Evolutionary conservation across 371 early-diverging fungal genomes (phyloP).

Genomic region (Rhizomucor miehei): DNA sequence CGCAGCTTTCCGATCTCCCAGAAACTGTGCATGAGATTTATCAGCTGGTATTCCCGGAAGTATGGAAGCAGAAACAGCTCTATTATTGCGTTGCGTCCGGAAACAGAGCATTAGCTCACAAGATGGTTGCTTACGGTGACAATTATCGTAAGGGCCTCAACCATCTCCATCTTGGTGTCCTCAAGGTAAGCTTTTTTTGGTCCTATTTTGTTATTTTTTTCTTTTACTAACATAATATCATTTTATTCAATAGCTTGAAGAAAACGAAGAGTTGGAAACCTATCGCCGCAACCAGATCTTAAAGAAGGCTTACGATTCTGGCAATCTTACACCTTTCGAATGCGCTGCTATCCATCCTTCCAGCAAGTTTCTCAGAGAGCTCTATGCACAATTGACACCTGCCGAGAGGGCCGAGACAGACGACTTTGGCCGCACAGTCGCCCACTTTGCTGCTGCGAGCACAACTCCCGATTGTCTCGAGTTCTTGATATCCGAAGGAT

Average conservation of each 20-base stretch:
- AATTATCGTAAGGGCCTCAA: constrained; percentile 31
- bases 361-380: constrained; percentile 29
- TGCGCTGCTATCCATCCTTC: constrained; percentile 49
- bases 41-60: neutral
- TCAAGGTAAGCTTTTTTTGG: constrained; percentile 26
- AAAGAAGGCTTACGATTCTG: constrained; percentile 39
- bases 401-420: constrained; percentile 41
- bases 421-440: constrained; percentile 42
- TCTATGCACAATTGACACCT: constrained; percentile 41
- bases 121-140: constrained; percentile 14
- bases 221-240: neutral
- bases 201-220: neutral
- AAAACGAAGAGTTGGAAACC: constrained; percentile 17
- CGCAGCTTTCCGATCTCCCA: neutral
- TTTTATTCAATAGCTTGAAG: constrained; percentile 10
- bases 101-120: constrained; percentile 31
- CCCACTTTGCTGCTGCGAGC: constrained; percentile 62
- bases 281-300: constrained; percentile 47
- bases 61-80: constrained; percentile 12
- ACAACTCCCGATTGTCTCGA: constrained; percentile 47
- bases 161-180: constrained; percentile 42
- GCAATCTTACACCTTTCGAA: constrained; percentile 43
- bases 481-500: constrained; percentile 35
- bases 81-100: constrained; percentile 48
- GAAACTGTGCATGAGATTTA: constrained; percentile 3